Conservation (phyloP, 192 early-diverging fungal genomes). For the Rhizophagus clarus region DNA sequence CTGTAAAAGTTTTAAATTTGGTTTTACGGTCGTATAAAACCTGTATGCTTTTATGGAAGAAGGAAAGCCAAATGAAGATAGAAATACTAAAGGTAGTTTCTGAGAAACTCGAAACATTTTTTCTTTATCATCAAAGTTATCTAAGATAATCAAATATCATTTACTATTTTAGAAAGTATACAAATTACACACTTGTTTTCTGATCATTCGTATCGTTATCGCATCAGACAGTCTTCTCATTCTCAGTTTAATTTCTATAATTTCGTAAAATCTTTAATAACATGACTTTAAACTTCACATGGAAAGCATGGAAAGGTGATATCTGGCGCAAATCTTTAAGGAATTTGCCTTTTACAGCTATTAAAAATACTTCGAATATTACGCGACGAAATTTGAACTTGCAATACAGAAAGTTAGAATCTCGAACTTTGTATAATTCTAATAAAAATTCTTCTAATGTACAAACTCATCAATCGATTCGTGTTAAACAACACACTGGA, state of each 20-base stretch:
- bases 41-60: background rate
- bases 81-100: background rate
- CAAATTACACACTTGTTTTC: background rate
- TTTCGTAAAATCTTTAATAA: background rate
- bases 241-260: background rate
- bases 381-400: background rate
- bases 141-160: background rate
- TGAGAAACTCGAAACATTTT: background rate
- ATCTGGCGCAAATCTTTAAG: background rate
- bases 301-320: background rate
- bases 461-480: background rate
- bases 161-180: background rate
- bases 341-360: background rate
- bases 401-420: background rate
- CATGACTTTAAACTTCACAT: background rate
- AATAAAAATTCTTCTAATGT: background rate
- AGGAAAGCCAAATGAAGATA: background rate
- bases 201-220: background rate
- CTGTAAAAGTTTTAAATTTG: constrained; percentile 53
- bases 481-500: background rate
- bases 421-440: background rate
- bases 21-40: background rate
- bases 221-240: too few relatives aligned
- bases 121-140: background rate
- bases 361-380: background rate